Evolutionary conservation across 441 rosid genomes (phyloP).

Genomic region (Mallotus repandus): DNA sequence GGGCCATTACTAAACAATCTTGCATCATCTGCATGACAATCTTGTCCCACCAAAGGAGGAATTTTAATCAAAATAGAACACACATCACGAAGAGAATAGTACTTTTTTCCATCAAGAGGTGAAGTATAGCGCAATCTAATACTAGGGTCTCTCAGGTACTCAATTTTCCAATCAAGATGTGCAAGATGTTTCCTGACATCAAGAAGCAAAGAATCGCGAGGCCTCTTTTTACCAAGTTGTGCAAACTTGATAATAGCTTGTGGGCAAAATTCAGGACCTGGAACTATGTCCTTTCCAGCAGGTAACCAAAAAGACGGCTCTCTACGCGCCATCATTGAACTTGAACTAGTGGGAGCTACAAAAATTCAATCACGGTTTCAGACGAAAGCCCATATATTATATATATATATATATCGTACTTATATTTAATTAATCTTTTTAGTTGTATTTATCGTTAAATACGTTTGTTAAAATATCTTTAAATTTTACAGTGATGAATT

Average conservation of each 20-base stretch:
- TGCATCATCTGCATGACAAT: too few relatives aligned
- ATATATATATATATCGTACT: too few relatives aligned
- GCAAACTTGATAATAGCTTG: conserved; percentile 43
- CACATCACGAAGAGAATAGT: conserved; percentile 52
- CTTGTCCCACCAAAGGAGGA: conserved; percentile 2
- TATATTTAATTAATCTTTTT: too few relatives aligned
- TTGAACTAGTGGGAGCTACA: too few relatives aligned
- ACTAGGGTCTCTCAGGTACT: conserved; percentile 24
- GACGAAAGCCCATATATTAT: too few relatives aligned
- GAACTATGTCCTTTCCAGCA: conserved; percentile 38
- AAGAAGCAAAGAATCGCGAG: neutral
- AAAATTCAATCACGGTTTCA: too few relatives aligned
- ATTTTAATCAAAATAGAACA: conserved; percentile 39
- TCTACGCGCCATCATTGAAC: too few relatives aligned
- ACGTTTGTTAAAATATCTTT: too few relatives aligned
- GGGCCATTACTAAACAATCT: too few relatives aligned
- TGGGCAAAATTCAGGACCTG: conserved; percentile 53
- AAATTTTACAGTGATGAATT: too few relatives aligned
- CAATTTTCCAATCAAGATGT: conserved; percentile 57
- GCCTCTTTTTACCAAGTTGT: neutral
- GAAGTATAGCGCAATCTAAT: conserved; percentile 54
- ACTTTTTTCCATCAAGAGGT: conserved; percentile 46
- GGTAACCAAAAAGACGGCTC: conserved; percentile 35
- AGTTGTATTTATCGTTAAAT: too few relatives aligned
- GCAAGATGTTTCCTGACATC: conserved; percentile 58